Percentiles rank a stretch among this genome's conserved stretches.
Conservation (phyloP, 805 yeast genomes). For the Pichia phayaonensis region DNA sequence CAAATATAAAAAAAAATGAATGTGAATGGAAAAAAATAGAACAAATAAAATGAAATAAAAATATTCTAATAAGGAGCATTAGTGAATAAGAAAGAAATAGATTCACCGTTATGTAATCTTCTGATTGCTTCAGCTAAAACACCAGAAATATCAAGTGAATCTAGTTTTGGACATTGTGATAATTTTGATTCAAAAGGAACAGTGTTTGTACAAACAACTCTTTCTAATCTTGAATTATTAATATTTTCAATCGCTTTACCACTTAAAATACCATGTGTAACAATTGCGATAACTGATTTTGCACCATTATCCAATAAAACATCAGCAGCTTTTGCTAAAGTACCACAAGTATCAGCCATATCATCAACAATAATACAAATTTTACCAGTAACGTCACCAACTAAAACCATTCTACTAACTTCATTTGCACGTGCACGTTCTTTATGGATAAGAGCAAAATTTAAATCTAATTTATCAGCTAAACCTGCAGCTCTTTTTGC, state of each 20-base stretch:
- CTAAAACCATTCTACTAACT: constrained; percentile 76
- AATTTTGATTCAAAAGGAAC: constrained; percentile 67
- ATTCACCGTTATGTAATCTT: constrained; percentile 82
- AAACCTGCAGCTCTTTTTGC: constrained; percentile 84
- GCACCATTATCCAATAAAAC: constrained; percentile 62
- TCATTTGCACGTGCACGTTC: constrained; percentile 81
- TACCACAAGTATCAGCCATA: constrained; percentile 89
- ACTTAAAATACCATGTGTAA: constrained; percentile 73
- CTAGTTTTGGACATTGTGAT: constrained; percentile 52
- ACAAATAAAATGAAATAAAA: neutral
- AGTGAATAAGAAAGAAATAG: constrained; percentile 71
- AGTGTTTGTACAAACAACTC: constrained; percentile 73
- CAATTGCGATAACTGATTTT: constrained; percentile 68
- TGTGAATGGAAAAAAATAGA: neutral
- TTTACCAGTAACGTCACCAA: constrained; percentile 75
- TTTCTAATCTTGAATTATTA: constrained; percentile 58
- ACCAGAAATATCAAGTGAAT: constrained; percentile 62
- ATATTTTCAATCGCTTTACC: constrained; percentile 69
- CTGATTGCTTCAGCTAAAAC: constrained; percentile 77
- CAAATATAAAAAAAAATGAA: neutral
- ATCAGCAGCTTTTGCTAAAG: constrained; percentile 77
- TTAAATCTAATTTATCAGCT: constrained; percentile 71
- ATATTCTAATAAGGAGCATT: constrained; percentile 42
- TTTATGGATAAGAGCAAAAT: constrained; percentile 78
- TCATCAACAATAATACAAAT: constrained; percentile 76